Evolutionary conservation across 176 grass and related monocot genomes (phyloP).

Genomic region (Phragmites australis): DNA sequence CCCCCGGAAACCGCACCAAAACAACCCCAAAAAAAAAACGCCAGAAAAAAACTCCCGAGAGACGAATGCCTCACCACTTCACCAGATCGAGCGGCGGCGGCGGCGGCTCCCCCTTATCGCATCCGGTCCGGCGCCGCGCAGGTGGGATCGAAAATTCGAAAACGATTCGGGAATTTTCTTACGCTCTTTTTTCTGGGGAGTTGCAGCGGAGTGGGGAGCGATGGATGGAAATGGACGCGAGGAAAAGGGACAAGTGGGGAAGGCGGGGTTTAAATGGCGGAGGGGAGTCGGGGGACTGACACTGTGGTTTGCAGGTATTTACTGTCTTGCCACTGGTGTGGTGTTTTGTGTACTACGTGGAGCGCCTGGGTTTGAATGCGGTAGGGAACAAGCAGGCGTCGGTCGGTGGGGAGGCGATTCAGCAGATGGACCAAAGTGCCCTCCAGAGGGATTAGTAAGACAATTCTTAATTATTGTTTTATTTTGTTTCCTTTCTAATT

Average conservation of each 20-base stretch:
- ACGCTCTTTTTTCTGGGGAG: neutral
- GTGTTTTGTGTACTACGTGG: constrained; percentile 22
- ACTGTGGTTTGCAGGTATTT: constrained; percentile 34
- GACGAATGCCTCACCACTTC: constrained; percentile 46
- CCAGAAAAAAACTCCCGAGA: neutral
- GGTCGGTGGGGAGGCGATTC: constrained; percentile 35
- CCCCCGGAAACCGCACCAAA: constrained; percentile 15
- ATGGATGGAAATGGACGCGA: constrained; percentile 36
- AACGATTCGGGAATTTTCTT: constrained; percentile 17
- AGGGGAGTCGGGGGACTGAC: neutral
- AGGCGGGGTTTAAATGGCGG: constrained; percentile 47
- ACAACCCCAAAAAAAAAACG: constrained; percentile 10
- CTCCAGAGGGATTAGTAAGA: neutral
- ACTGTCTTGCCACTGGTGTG: constrained; percentile 50
- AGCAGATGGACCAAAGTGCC: neutral
- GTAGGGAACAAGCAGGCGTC: neutral
- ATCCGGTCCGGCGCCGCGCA: constrained; percentile 23
- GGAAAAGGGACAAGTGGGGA: constrained; percentile 45
- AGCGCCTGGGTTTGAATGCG: constrained; percentile 38
- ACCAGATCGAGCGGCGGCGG: constrained; percentile 55
- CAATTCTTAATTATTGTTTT: too few species aligned
- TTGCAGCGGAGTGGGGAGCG: constrained; percentile 22
- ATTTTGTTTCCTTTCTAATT: too few species aligned
- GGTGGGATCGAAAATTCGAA: constrained; percentile 33
- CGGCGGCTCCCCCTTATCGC: constrained; percentile 44